Percentiles rank a stretch among this genome's conserved stretches.
These are phyloP conservation scores for Acanthamoeba healyi DNA, from an alignment of 208 protist genomes.

Conservation along the genomic window DNA sequence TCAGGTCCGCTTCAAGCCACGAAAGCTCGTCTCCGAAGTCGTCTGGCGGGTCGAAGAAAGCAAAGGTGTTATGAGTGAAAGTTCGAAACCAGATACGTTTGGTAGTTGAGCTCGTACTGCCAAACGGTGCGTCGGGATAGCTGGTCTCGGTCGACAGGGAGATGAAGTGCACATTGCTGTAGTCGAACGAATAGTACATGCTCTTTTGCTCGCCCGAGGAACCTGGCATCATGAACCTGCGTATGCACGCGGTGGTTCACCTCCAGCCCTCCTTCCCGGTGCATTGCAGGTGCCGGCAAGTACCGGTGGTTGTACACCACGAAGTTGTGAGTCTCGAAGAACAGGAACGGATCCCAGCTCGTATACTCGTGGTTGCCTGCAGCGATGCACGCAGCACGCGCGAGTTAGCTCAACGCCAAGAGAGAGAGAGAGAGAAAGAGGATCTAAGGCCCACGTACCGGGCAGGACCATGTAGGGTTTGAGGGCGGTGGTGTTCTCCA, in stretches of 20 bases:
- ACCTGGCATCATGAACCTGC: constrained; percentile 35
- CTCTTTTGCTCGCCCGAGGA: background rate
- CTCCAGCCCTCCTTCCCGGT: background rate
- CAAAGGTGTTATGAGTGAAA: too few relatives aligned
- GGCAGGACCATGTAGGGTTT: constrained; percentile 71
- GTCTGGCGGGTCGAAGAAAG: background rate
- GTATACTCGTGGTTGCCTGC: constrained; percentile 51
- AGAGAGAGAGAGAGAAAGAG: background rate
- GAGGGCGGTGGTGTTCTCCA: background rate
- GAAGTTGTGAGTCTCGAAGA: constrained; percentile 57
- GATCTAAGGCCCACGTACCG: background rate
- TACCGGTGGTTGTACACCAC: constrained; percentile 67
- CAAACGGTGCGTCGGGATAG: constrained; percentile 29
- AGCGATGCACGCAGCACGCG: background rate
- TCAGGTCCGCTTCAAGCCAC: constrained; percentile 74
- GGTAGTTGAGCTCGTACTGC: too few relatives aligned
- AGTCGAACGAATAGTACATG: constrained; percentile 71
- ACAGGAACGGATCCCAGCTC: constrained; percentile 23
- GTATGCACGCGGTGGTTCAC: background rate
- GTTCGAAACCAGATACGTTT: background rate
- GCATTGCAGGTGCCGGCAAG: background rate
- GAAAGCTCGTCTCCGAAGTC: constrained; percentile 65
- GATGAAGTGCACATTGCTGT: constrained; percentile 70
- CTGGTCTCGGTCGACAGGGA: constrained; percentile 63
- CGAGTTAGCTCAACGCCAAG: background rate